Base-by-base conservation (phyloP, 768 basidiomycete species). In the Lanmaoa pseudosensibilis region DNA sequence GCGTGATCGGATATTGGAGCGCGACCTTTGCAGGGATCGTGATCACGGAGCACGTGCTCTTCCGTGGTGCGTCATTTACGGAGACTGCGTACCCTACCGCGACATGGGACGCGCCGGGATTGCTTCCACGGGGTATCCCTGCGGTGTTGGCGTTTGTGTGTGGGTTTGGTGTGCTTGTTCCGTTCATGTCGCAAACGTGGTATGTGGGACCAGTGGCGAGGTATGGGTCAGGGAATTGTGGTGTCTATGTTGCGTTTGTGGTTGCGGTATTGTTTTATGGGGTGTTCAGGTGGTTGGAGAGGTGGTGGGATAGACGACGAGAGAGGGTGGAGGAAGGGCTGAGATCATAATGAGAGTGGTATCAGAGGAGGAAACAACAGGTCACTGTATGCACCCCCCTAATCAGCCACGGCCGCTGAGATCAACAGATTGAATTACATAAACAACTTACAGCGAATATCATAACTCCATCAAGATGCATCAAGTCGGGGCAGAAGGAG, bases 171-270 rank as follows among this genome's bases (percentile, higher is more conserved):
- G 65, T 76, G 30, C 63, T 79, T 38, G 67, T 82, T 5, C 74
- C 78, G 12, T 78, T 76, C 56, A 83, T 83, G 80, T 74, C 77
- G 44, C 81, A 83, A 44, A 79, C 67, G 41, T 83, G 79, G 80
- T 83, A 76, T 57, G 71, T 73, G 5, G 81, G 82, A 0, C 79
- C 80, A 0, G 76, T 83, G 34, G 82, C 82, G 23, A 64, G 48
- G 25, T 50, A 55, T 7, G 73, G 75, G 5, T 74, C 78, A 13
- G 82, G 82, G 7, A 81, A 83, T 54, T 77, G 83, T 38, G 81
- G 78, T 0, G 69, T 83, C 33, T 69, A 77, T 36, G 72, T 73
- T 19, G 77, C 71, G 16, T 77, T 74, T 44, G 67, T 67, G 27
- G 69, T 71, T 1, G 66, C 74, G 1, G 53, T 53, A 18, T 36